Base-by-base conservation (phyloP, 1,284 basidiomycete genomes). In the Apiotrichum sp. region DNA sequence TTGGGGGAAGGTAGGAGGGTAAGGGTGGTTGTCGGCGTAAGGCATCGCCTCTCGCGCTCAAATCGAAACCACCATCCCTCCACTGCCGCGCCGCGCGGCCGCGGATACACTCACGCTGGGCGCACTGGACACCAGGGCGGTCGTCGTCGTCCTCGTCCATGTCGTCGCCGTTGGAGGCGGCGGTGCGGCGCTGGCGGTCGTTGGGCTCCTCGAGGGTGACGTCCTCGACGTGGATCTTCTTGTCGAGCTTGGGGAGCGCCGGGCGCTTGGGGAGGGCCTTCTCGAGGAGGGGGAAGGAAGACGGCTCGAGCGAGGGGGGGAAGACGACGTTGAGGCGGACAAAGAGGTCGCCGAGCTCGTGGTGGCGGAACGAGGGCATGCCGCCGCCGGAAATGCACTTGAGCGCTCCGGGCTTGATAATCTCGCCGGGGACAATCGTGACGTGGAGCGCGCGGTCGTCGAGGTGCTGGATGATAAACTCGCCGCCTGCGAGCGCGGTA, bases 331-430 rank as follows among this genome's bases (percentile, higher is more conserved):
- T 82, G 66, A 98, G 79, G 70, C 87, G 88, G 77, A 98, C 82
- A 74, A 87, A 93, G 62, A 99, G 82, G 77, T 98, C 93, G 44
- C 96, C 96, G 49, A 86, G 83, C 73, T 98, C 93, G 78, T 98
- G 96, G 78, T 98, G 93, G 64, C 96, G 86, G 77, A 88, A 89
- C 57, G 95, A 97, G 40, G 95, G 96, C 96, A 99, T 98, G 64
- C 96, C 96, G 78, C 98, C 93, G 7, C 88, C 88, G 51, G 84
- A 83, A 64, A 99, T 88, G 61, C 95, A 86, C 79, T 98, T 98
- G 72, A 93, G 74, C 42, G 88, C 85, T 61, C 95, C 91, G 63
- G 95, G 87, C 80, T 96, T 96, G 72, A 97, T 84, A 48, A 98
- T 84, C 73, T 97, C 93, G 46, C 96, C 95, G 14, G 90, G 87